These are phyloP conservation scores for Dacryopinax primogenitus DNA, from an alignment of 768 basidiomycete species.

Conservation along the genomic window DNA sequence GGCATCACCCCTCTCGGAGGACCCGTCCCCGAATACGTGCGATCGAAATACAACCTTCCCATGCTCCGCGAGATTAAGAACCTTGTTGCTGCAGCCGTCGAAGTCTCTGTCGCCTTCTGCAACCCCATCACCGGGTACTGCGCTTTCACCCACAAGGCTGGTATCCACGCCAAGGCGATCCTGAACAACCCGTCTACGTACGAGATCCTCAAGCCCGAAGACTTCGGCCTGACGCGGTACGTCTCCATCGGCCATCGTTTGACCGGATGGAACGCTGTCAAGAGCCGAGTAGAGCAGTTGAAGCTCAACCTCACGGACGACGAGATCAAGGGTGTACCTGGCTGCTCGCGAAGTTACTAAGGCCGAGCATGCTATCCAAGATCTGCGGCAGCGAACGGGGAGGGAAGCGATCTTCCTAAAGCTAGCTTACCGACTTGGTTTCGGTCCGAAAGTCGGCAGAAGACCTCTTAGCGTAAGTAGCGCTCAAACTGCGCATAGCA, in stretches of 20 bases:
- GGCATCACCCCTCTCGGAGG: slow-evolving; percentile 98
- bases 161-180: slow-evolving; percentile 99
- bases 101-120: slow-evolving; percentile 94
- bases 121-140: slow-evolving; percentile 97
- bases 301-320: slow-evolving; percentile 81
- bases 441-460: slow-evolving; percentile 15
- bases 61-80: slow-evolving; percentile 99
- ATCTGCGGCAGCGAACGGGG: slow-evolving; percentile 12
- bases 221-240: slow-evolving; percentile 94
- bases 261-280: slow-evolving; percentile 99
- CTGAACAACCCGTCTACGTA: slow-evolving; percentile 98
- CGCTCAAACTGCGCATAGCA: background rate
- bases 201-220: slow-evolving; percentile 97
- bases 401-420: slow-evolving; percentile 15
- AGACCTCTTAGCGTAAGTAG: slow-evolving; percentile 11
- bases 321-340: slow-evolving; percentile 48
- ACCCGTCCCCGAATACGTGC: slow-evolving; percentile 95
- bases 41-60: slow-evolving; percentile 92
- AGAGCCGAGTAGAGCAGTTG: slow-evolving; percentile 96
- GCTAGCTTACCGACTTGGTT: slow-evolving; percentile 15
- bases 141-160: slow-evolving; percentile 99
- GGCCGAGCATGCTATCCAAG: slow-evolving; percentile 9
- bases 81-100: slow-evolving; percentile 94
- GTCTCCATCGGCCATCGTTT: slow-evolving; percentile 97
- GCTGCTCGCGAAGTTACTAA: slow-evolving; percentile 4